phyloP scores from a whole-genome alignment of 352 stramenopile species.

The Pythium rhizo-oryzae region DNA sequence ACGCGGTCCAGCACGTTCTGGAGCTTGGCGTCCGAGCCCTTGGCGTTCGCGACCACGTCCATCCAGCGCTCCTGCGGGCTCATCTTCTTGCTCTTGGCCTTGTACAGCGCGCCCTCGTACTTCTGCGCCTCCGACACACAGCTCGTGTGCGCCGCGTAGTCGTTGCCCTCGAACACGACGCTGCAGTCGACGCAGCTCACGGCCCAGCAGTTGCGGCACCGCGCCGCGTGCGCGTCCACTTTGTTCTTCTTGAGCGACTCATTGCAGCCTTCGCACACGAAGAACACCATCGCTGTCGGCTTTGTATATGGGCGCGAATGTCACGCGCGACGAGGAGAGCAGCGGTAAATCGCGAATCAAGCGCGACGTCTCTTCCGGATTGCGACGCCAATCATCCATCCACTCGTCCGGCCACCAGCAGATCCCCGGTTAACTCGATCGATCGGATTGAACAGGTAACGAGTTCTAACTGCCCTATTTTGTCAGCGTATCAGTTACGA shows the following conservation, averaged over 20 bases:
- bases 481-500: too few relatives aligned
- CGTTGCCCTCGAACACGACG: slow-evolving; percentile 88
- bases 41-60: slow-evolving; percentile 62
- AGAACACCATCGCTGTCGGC: slow-evolving; percentile 81
- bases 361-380: too few relatives aligned
- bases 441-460: not conserved
- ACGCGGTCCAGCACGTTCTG: slow-evolving; percentile 79
- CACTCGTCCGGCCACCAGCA: not conserved
- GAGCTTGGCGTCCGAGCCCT: slow-evolving; percentile 49
- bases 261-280: slow-evolving; percentile 88
- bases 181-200: slow-evolving; percentile 95
- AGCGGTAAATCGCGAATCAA: too few relatives aligned
- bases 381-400: slow-evolving; percentile 1
- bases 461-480: too few relatives aligned
- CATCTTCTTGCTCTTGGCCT: slow-evolving; percentile 76
- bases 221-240: slow-evolving; percentile 87
- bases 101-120: slow-evolving; percentile 91
- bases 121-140: slow-evolving; percentile 95
- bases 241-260: slow-evolving; percentile 96
- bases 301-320: not conserved
- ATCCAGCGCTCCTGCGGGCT: slow-evolving; percentile 90
- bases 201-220: slow-evolving; percentile 87
- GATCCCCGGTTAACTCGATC: not conserved
- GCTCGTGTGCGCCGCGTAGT: slow-evolving; percentile 89
- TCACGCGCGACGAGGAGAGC: too few relatives aligned